Evolutionary conservation across 1,284 basidiomycete species (phyloP).

Genomic region (Ganoderma lucidum): DNA sequence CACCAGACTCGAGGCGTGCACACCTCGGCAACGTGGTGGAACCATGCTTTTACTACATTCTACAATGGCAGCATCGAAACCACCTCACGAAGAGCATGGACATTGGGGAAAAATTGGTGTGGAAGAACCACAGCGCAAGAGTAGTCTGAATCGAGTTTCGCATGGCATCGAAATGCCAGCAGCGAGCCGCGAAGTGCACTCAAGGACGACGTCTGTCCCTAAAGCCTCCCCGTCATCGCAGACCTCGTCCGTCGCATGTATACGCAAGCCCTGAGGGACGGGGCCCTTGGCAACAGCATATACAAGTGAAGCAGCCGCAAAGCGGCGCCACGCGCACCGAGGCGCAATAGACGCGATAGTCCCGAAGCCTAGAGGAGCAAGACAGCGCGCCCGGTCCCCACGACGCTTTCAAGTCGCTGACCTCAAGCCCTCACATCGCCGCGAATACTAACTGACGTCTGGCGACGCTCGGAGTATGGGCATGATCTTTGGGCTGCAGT

Average conservation of each 20-base stretch:
- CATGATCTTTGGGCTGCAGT: neutral
- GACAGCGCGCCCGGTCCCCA: slow-evolving; percentile 19
- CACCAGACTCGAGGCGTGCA: too few species aligned
- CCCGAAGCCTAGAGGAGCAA: neutral
- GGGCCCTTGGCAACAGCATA: slow-evolving; percentile 1
- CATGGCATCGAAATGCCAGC: slow-evolving; percentile 8
- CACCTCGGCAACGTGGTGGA: too few species aligned
- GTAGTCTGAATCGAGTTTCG: slow-evolving; percentile 28
- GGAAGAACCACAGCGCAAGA: slow-evolving; percentile 17
- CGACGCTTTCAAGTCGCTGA: slow-evolving; percentile 21
- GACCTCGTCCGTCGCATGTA: slow-evolving; percentile 3
- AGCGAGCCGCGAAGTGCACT: slow-evolving; percentile 27
- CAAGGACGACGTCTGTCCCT: slow-evolving; percentile 11
- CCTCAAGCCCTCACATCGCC: neutral
- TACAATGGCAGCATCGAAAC: neutral
- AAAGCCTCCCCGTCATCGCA: neutral
- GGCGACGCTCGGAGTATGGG: neutral
- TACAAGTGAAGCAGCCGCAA: slow-evolving; percentile 6
- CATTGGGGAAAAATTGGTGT: slow-evolving; percentile 10
- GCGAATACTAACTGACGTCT: neutral
- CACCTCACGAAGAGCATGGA: slow-evolving; percentile 15
- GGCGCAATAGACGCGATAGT: slow-evolving; percentile 15
- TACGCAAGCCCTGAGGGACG: slow-evolving; percentile 3
- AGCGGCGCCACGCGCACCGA: neutral
- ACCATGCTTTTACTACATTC: too few species aligned